Percentiles rank a stretch among this genome's conserved stretches.
Conservation (phyloP, 441 rosid species). For the Croton laevigatus region DNA sequence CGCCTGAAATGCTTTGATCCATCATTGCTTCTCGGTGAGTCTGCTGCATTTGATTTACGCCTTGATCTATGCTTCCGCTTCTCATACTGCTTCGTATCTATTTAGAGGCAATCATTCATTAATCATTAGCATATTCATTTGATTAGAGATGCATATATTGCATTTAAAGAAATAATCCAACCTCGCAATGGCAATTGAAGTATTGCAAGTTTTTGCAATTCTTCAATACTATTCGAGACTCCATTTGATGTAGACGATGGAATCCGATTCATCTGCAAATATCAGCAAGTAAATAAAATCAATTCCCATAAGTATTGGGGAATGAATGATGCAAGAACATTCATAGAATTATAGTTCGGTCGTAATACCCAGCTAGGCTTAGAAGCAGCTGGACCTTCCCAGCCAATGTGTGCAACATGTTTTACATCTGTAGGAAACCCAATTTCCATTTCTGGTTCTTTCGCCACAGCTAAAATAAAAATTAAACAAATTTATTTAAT, state of each 20-base stretch:
- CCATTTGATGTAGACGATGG: slow-evolving; percentile 36
- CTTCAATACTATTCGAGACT: slow-evolving; percentile 28
- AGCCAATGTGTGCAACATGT: slow-evolving; percentile 86
- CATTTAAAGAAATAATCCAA: slow-evolving; percentile 11
- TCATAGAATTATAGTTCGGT: neutral
- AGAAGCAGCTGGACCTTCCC: slow-evolving; percentile 57
- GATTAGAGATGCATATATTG: no score
- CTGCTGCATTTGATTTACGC: slow-evolving; percentile 27
- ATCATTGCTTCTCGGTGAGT: slow-evolving; percentile 32
- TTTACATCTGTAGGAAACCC: slow-evolving; percentile 87
- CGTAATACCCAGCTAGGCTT: slow-evolving; percentile 70
- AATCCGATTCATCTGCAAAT: slow-evolving; percentile 63
- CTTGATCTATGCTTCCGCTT: slow-evolving; percentile 48
- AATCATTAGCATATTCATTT: neutral
- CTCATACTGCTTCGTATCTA: slow-evolving; percentile 27
- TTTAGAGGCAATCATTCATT: neutral
- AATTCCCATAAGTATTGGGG: neutral
- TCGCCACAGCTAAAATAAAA: slow-evolving; percentile 41
- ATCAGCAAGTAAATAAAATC: neutral
- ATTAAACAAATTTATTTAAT: neutral
- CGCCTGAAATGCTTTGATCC: slow-evolving; percentile 42
- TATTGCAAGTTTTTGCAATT: slow-evolving; percentile 3
- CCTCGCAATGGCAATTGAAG: slow-evolving; percentile 35
- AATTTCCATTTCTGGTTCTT: slow-evolving; percentile 70
- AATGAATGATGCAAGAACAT: neutral